Percentiles rank a stretch among this genome's conserved stretches.
Conservation (phyloP, 202 grass and related monocot species). For the Musa balbisiana region DNA sequence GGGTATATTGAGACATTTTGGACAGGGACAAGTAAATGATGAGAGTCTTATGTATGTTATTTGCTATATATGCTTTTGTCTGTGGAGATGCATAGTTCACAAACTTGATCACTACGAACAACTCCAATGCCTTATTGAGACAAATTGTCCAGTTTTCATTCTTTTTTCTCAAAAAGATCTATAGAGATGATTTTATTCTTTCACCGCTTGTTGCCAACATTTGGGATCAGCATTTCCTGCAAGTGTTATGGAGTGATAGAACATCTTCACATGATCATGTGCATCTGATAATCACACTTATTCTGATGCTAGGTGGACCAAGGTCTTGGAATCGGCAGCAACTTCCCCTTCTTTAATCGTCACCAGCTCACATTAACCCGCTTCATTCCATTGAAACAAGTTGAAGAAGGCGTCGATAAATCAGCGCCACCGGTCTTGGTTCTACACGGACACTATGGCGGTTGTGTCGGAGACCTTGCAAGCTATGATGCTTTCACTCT, state of each 20-base stretch:
- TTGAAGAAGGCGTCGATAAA: constrained; percentile 66
- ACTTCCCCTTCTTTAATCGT: constrained; percentile 90
- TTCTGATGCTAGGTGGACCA: constrained; percentile 70
- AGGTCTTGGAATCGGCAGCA: constrained; percentile 91
- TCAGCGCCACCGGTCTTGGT: constrained; percentile 77
- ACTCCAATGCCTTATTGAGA: no score
- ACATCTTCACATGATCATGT: not conserved
- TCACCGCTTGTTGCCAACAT: not conserved
- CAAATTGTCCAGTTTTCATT: no score
- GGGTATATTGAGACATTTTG: not conserved
- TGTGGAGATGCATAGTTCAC: no score
- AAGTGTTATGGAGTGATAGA: not conserved
- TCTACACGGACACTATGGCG: constrained; percentile 81
- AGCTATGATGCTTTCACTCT: constrained; percentile 95
- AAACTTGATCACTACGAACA: no score
- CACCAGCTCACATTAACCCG: constrained; percentile 78
- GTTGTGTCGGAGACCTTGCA: constrained; percentile 84
- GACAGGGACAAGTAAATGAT: not conserved
- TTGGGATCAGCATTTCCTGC: not conserved
- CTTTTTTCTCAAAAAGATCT: no score
- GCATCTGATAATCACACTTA: not conserved
- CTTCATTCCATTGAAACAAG: constrained; percentile 84
- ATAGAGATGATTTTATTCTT: no score
- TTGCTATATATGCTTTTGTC: not conserved
- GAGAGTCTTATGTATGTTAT: not conserved